A percentile compares a stretch with the other conserved stretches of the same genome.
Evolutionary conservation across 225 moss, liverwort and hornwort species (phyloP).

Genomic region (Bryum argenteum): DNA sequence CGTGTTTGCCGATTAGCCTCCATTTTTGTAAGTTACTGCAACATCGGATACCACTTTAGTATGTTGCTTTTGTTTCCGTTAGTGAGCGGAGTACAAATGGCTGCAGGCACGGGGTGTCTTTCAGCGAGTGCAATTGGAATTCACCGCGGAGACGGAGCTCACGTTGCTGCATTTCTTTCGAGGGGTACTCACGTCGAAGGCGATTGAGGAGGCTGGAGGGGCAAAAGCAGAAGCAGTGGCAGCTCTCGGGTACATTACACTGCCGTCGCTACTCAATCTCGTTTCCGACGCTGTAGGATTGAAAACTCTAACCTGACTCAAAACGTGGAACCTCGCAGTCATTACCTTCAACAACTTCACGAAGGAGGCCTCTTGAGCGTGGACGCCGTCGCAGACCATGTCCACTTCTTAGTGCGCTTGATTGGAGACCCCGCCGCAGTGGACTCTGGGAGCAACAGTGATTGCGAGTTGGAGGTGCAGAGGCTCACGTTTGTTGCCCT

Average conservation of each 20-base stretch:
- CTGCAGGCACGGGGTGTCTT: slow-evolving; percentile 41
- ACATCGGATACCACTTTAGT: too few relatives aligned
- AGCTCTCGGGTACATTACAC: slow-evolving; percentile 49
- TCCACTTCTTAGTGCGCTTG: slow-evolving; percentile 40
- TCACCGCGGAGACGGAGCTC: slow-evolving; percentile 27
- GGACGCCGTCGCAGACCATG: slow-evolving; percentile 48
- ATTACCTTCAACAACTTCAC: slow-evolving; percentile 42
- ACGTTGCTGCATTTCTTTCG: slow-evolving; percentile 50
- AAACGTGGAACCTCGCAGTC: slow-evolving; percentile 38
- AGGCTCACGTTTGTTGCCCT: slow-evolving; percentile 58
- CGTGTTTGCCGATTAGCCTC: slow-evolving; percentile 35
- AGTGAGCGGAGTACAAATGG: too few relatives aligned
- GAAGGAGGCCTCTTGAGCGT: slow-evolving; percentile 43
- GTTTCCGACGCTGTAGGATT: too few relatives aligned
- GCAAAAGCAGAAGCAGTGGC: slow-evolving; percentile 49
- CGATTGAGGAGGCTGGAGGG: slow-evolving; percentile 26
- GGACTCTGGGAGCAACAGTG: slow-evolving; percentile 7
- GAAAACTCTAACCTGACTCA: too few relatives aligned
- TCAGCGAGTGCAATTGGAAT: slow-evolving; percentile 45
- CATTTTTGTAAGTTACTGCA: slow-evolving; percentile 35
- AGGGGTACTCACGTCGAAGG: slow-evolving; percentile 30
- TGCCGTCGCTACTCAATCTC: too few relatives aligned
- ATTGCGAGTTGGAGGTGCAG: slow-evolving; percentile 52
- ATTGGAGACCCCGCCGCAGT: slow-evolving; percentile 32
- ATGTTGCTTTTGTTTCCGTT: too few relatives aligned